Conservation (phyloP, 1,139 yeast species). For the Arxiozyma telluris region DNA sequence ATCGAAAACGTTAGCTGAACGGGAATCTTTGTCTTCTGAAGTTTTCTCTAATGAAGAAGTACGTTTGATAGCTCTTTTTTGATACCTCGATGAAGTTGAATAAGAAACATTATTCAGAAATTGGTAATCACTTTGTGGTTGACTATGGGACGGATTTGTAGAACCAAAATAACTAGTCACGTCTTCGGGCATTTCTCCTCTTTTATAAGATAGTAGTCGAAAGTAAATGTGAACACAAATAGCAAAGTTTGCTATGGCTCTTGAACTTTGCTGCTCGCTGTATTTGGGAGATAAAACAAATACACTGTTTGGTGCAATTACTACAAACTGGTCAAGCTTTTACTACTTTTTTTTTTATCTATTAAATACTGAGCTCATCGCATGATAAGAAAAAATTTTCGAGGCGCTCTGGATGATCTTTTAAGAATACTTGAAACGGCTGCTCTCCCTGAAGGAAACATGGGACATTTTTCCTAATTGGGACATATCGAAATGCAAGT, state of each 20-base stretch:
- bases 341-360: no score
- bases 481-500: neutral
- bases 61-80: neutral
- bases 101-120: slow-evolving; percentile 4
- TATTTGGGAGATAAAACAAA: neutral
- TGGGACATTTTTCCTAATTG: neutral
- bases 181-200: slow-evolving; percentile 9
- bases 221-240: neutral
- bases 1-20: neutral
- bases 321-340: neutral
- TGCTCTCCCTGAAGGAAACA: neutral
- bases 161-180: slow-evolving; percentile 9
- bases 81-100: slow-evolving; percentile 1
- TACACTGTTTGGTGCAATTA: no score
- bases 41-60: neutral
- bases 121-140: slow-evolving; percentile 8
- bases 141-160: slow-evolving; percentile 6
- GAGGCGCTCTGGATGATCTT: neutral
- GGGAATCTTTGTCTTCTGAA: neutral
- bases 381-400: neutral
- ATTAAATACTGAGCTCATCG: neutral
- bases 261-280: neutral
- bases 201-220: neutral
- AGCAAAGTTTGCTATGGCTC: no score
- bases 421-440: neutral